phyloP scores from a whole-genome alignment of 2,329 filamentous ascomycete species.

The Didymosphaeria variabile region DNA sequence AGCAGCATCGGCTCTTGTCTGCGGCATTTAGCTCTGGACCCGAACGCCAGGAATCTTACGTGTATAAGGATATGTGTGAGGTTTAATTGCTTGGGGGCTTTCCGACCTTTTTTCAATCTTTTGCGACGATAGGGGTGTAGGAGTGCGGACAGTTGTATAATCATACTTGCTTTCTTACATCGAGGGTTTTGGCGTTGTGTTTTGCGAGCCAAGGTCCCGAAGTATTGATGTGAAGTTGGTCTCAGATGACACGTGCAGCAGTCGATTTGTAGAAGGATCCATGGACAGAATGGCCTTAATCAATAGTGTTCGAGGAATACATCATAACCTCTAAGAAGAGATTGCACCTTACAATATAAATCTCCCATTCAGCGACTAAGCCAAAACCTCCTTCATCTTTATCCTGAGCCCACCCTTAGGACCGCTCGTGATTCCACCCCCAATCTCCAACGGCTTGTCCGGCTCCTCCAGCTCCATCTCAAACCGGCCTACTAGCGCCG shows the following conservation, averaged over 20 bases:
- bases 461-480: conserved; percentile 74
- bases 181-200: background rate
- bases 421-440: conserved; percentile 74
- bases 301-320: background rate
- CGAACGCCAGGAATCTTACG: too few relatives aligned
- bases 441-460: conserved; percentile 68
- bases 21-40: too few relatives aligned
- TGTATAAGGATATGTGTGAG: too few relatives aligned
- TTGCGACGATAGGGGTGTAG: background rate
- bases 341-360: background rate
- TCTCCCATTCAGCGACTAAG: background rate
- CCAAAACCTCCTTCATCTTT: conserved; percentile 59
- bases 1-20: too few relatives aligned
- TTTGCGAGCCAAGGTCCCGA: background rate
- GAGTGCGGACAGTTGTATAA: background rate
- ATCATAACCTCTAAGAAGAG: background rate
- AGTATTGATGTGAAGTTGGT: background rate
- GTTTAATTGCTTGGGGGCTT: background rate
- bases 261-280: background rate
- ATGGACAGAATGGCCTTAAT: background rate
- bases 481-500: conserved; percentile 79
- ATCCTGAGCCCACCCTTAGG: conserved; percentile 78
- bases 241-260: background rate
- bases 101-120: too few relatives aligned
- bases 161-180: background rate